These are phyloP conservation scores for Tolypocladium ophioglossoides DNA, from an alignment of 2,329 filamentous ascomycete species.

Conservation along the genomic window DNA sequence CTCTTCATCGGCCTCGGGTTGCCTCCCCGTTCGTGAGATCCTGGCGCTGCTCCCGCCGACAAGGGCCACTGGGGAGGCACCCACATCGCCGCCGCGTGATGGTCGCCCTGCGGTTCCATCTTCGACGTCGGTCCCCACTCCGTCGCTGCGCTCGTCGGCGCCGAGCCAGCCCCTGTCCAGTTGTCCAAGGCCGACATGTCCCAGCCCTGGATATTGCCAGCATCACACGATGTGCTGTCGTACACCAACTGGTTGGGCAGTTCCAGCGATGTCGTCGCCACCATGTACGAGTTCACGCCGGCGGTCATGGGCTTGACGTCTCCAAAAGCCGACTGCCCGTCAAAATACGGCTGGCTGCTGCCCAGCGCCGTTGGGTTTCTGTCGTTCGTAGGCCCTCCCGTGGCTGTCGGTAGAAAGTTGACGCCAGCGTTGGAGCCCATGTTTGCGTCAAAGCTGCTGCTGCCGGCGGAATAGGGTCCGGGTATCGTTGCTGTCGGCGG, in stretches of 20 bases:
- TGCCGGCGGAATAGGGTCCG: conserved; percentile 30
- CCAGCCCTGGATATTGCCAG: conserved; percentile 23
- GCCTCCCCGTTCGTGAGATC: conserved; percentile 16
- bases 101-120: conserved; percentile 14
- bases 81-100: conserved; percentile 21
- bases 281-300: conserved; percentile 18
- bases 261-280: conserved; percentile 18
- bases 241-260: conserved; percentile 22
- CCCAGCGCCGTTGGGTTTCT: conserved; percentile 13
- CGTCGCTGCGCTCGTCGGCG: conserved; percentile 12
- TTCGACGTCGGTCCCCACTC: conserved; percentile 22
- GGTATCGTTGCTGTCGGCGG: conserved; percentile 43
- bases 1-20: conserved; percentile 27
- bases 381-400: conserved; percentile 16
- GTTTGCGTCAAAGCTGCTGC: conserved; percentile 31
- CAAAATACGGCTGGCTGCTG: conserved; percentile 20
- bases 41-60: conserved; percentile 13
- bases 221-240: conserved; percentile 20
- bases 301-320: conserved; percentile 24
- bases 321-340: conserved; percentile 18
- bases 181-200: conserved; percentile 25
- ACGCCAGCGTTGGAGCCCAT: conserved; percentile 19
- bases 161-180: conserved; percentile 17
- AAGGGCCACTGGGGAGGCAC: conserved; percentile 23
- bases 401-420: conserved; percentile 18